Percentiles rank a stretch among this genome's conserved stretches.
phyloP scores from a whole-genome alignment of 2,329 filamentous ascomycete genomes.

The Diplodia mutila region DNA sequence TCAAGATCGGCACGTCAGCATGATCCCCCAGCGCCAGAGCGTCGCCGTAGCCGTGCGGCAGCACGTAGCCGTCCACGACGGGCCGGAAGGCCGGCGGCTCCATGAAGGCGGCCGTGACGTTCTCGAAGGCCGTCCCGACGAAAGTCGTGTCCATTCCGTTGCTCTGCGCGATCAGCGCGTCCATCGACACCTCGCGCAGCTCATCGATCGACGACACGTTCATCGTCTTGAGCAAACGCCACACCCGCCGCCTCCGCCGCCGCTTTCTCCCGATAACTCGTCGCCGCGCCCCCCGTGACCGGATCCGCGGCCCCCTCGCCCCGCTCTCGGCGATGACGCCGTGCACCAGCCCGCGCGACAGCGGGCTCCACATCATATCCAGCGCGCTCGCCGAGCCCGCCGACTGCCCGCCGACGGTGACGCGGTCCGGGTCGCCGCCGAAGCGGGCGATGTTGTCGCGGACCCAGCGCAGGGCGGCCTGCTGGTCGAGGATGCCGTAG shows the following conservation, averaged over 20 bases:
- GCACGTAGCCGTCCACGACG: constrained; percentile 25
- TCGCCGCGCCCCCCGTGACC: background rate
- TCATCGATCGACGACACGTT: constrained; percentile 8
- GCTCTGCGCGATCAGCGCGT: background rate
- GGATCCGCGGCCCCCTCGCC: constrained; percentile 27
- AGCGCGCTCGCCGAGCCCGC: constrained; percentile 49
- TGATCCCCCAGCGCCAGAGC: constrained; percentile 1
- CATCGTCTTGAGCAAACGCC: background rate
- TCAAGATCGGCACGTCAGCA: constrained; percentile 59
- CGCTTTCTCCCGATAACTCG: constrained; percentile 2
- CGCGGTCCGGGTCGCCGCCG: constrained; percentile 50
- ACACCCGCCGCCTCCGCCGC: constrained; percentile 6
- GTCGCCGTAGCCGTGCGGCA: constrained; percentile 13
- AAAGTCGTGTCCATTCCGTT: constrained; percentile 13
- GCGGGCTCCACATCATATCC: constrained; percentile 44
- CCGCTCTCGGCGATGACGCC: constrained; percentile 19
- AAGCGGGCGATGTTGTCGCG: constrained; percentile 50
- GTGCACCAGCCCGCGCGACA: constrained; percentile 51
- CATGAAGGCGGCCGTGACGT: constrained; percentile 14
- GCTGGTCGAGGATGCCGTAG: constrained; percentile 45
- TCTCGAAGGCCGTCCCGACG: background rate
- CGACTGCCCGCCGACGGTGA: constrained; percentile 49
- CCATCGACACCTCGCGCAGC: background rate
- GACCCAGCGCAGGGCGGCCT: constrained; percentile 45
- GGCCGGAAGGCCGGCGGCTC: constrained; percentile 8